A percentile compares a stretch with the other conserved stretches of the same genome.
phyloP scores from a whole-genome alignment of 805 yeast species.

The Wickerhamiella domercqiae region DNA sequence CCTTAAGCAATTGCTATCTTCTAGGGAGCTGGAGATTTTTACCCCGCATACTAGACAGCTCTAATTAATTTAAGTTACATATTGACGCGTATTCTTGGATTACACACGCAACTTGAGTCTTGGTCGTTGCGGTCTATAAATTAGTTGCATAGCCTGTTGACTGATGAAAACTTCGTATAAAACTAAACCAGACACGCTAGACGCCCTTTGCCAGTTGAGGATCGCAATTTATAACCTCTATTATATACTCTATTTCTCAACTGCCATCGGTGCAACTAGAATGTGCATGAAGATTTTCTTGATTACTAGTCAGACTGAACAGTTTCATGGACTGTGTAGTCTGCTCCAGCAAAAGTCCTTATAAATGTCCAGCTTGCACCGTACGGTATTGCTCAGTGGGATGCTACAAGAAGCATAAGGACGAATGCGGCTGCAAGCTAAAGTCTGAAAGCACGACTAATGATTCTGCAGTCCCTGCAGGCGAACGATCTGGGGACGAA shows the following conservation, averaged over 20 bases:
- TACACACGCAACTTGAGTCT: no score
- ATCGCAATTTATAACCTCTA: not conserved
- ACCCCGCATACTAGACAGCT: no score
- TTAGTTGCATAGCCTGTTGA: no score
- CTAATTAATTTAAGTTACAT: no score
- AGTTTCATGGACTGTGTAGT: slow-evolving; percentile 12
- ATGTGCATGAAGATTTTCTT: no score
- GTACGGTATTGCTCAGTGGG: slow-evolving; percentile 35
- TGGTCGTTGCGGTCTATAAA: no score
- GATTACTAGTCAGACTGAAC: no score
- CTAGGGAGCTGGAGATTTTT: no score
- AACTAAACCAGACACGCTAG: not conserved
- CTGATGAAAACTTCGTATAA: not conserved
- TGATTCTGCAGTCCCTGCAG: slow-evolving; percentile 1
- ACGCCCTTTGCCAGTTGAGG: not conserved
- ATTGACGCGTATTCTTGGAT: no score
- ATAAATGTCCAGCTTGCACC: slow-evolving; percentile 42
- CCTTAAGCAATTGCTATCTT: no score
- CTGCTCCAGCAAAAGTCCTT: slow-evolving; percentile 22
- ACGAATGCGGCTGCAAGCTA: slow-evolving; percentile 23
- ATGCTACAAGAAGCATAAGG: slow-evolving; percentile 38
- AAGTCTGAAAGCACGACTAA: slow-evolving; percentile 6
- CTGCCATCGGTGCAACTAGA: not conserved
- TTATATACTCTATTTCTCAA: not conserved
- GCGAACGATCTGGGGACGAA: not conserved